Percentiles rank a stretch among this genome's conserved stretches.
phyloP scores from a whole-genome alignment of 2,329 filamentous ascomycete genomes.

The Xylaria sp. region DNA sequence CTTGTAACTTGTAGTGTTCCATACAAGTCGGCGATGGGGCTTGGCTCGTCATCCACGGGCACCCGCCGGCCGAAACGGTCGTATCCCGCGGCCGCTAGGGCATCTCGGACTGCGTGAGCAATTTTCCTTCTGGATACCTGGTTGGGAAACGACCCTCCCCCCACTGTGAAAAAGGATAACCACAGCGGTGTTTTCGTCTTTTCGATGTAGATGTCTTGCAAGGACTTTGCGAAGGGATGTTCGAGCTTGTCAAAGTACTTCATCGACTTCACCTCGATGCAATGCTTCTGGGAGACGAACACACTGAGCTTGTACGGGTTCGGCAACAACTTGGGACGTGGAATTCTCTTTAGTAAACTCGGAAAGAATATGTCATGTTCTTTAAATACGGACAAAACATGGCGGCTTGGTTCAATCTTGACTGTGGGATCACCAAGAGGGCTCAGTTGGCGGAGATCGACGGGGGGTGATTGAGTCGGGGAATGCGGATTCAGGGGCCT shows the following conservation, averaged over 20 bases:
- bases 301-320: constrained; percentile 28
- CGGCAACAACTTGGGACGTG: constrained; percentile 3
- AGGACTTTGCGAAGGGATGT: constrained; percentile 37
- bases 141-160: constrained; percentile 27
- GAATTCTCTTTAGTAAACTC: constrained; percentile 1
- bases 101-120: constrained; percentile 35
- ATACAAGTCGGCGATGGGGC: constrained; percentile 28
- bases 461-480: neutral
- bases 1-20: constrained; percentile 33
- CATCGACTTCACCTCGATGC: constrained; percentile 34
- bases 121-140: constrained; percentile 30
- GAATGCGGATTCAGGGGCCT: neutral
- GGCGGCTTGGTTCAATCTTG: constrained; percentile 25
- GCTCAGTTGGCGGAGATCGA: neutral
- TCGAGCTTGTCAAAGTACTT: constrained; percentile 39
- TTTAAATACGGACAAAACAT: constrained; percentile 39
- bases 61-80: constrained; percentile 34
- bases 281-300: constrained; percentile 31
- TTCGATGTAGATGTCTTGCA: constrained; percentile 39
- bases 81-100: constrained; percentile 37
- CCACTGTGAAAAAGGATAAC: constrained; percentile 21
- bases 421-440: neutral
- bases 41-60: constrained; percentile 14
- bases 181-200: constrained; percentile 39
- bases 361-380: constrained; percentile 50